Evolutionary conservation across 306 rosid species (phyloP).

Genomic region (Urtica urens): DNA sequence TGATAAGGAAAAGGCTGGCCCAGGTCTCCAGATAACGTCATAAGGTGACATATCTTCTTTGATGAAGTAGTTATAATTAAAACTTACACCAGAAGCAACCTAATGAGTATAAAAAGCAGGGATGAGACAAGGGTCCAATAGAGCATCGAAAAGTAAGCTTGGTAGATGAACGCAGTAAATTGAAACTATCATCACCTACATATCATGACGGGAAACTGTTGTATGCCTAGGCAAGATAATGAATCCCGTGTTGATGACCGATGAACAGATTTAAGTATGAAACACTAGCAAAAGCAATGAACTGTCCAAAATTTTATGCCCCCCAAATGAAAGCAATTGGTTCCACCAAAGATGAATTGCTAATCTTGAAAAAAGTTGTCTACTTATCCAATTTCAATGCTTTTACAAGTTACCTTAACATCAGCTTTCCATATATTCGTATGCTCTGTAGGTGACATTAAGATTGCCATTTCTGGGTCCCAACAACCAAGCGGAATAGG

Average conservation of each 20-base stretch:
- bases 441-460: constrained; percentile 63
- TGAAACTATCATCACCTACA: too few relatives aligned
- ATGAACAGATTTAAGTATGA: too few relatives aligned
- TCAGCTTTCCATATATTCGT: constrained; percentile 78
- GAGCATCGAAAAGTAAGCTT: too few relatives aligned
- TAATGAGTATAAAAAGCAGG: constrained; percentile 26
- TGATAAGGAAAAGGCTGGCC: constrained; percentile 78
- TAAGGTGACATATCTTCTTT: constrained; percentile 47
- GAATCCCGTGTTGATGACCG: too few relatives aligned
- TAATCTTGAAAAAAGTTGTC: too few relatives aligned
- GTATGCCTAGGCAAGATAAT: too few relatives aligned
- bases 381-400: background rate
- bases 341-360: too few relatives aligned
- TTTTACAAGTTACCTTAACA: constrained; percentile 39
- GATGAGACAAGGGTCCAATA: constrained; percentile 6
- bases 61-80: constrained; percentile 78
- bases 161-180: too few relatives aligned
- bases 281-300: too few relatives aligned
- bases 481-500: constrained; percentile 74
- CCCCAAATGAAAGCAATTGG: too few relatives aligned
- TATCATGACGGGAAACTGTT: too few relatives aligned
- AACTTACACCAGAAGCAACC: constrained; percentile 59
- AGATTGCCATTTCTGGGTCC: constrained; percentile 66
- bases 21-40: constrained; percentile 73
- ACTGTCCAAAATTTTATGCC: too few relatives aligned